phyloP scores from a whole-genome alignment of 371 early-diverging fungal genomes.

The Capillidium heterosporum region DNA sequence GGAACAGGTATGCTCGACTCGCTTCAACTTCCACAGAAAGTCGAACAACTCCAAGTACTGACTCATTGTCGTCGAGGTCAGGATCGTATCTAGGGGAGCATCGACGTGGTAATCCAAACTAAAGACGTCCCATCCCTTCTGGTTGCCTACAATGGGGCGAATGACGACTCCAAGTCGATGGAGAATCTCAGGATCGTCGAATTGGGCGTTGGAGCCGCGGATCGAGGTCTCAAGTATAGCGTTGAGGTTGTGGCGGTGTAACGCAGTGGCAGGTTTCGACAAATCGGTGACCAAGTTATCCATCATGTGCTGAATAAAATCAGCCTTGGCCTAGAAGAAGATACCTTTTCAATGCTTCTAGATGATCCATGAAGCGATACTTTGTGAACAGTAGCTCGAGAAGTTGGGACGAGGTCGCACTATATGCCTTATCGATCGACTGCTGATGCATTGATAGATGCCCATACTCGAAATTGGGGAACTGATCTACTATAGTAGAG shows the following conservation, averaged over 20 bases:
- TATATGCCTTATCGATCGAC: conserved; percentile 51
- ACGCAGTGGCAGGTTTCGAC: conserved; percentile 46
- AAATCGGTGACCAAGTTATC: conserved; percentile 38
- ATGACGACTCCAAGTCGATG: conserved; percentile 60
- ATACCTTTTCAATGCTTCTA: conserved; percentile 71
- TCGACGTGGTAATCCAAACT: conserved; percentile 67
- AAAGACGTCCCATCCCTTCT: conserved; percentile 80
- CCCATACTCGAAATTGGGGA: too few species aligned
- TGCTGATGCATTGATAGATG: too few species aligned
- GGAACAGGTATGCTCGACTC: conserved; percentile 61
- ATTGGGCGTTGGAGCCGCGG: conserved; percentile 79
- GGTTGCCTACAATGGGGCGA: conserved; percentile 21
- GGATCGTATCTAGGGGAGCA: conserved; percentile 69
- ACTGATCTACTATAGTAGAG: not conserved
- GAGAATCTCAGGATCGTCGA: conserved; percentile 59
- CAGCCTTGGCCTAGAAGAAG: conserved; percentile 90
- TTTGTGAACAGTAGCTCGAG: conserved; percentile 48
- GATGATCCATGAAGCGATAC: conserved; percentile 67
- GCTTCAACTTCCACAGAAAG: conserved; percentile 78
- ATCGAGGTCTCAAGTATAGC: conserved; percentile 70
- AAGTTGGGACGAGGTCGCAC: conserved; percentile 44
- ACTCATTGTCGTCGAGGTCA: conserved; percentile 51
- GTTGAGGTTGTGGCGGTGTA: conserved; percentile 78
- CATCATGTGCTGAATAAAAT: conserved; percentile 79
- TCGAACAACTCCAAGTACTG: conserved; percentile 65